Percentiles rank a stretch among this genome's conserved stretches.
Evolutionary conservation across 2,329 filamentous ascomycete genomes (phyloP).

Genomic region (Sordariomycetes sp.): DNA sequence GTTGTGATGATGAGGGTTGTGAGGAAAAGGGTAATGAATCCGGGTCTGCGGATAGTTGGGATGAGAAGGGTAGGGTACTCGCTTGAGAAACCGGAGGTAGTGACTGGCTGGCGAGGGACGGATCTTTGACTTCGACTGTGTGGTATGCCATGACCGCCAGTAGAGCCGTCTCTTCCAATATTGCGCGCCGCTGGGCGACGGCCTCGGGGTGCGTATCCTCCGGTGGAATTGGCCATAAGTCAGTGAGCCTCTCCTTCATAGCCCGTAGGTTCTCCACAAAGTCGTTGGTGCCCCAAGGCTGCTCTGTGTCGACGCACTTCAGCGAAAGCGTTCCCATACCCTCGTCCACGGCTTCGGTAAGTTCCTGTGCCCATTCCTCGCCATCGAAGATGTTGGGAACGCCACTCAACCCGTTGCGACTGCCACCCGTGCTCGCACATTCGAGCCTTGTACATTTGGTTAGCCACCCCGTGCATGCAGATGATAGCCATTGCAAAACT

Average conservation of each 20-base stretch:
- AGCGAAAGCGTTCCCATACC: not conserved
- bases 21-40: not conserved
- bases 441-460: not conserved
- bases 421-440: not conserved
- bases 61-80: not conserved
- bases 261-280: not conserved
- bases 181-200: not conserved
- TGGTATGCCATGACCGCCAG: constrained; percentile 1
- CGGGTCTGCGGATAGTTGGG: not conserved
- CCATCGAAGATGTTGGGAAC: not conserved
- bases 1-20: not conserved
- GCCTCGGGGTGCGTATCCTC: not conserved
- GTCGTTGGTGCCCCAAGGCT: constrained; percentile 1
- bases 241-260: not conserved
- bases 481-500: not conserved
- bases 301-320: not conserved
- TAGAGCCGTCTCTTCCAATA: not conserved
- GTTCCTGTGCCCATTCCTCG: not conserved
- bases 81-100: not conserved
- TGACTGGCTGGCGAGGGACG: not conserved
- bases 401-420: not conserved
- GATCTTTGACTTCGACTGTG: not conserved
- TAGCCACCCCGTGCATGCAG: not conserved
- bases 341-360: not conserved
- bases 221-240: not conserved